Evolutionary conservation across 2,329 filamentous ascomycete species (phyloP).

Genomic region (Pleoardoris graminearum): DNA sequence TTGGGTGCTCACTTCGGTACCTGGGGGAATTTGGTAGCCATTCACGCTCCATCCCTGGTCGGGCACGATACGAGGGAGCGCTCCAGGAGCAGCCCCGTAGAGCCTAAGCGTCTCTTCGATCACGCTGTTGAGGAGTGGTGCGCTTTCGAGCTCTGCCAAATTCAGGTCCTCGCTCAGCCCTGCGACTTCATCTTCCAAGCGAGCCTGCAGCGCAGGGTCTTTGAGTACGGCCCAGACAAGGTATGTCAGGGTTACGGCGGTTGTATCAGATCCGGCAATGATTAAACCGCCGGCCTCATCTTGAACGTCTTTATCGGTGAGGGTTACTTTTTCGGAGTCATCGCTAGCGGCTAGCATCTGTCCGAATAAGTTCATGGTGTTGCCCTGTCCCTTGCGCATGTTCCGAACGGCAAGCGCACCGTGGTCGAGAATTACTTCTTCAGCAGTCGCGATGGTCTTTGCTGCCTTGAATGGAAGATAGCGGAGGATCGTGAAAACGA

Average conservation of each 20-base stretch:
- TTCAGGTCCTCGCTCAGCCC: constrained; percentile 18
- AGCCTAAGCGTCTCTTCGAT: constrained; percentile 47
- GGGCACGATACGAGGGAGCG: constrained; percentile 42
- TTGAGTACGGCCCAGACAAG: constrained; percentile 38
- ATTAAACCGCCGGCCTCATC: constrained; percentile 38
- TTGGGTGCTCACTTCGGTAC: constrained; percentile 43
- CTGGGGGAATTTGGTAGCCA: constrained; percentile 43
- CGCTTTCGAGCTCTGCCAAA: constrained; percentile 28
- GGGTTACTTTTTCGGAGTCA: constrained; percentile 19
- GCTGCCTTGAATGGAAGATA: constrained; percentile 10
- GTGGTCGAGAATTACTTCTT: constrained; percentile 16
- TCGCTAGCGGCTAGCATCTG: constrained; percentile 27
- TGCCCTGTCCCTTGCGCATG: constrained; percentile 21
- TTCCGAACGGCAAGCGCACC: constrained; percentile 20
- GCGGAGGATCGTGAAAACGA: constrained; percentile 24
- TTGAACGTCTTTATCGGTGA: constrained; percentile 31
- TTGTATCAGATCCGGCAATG: constrained; percentile 42
- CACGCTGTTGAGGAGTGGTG: constrained; percentile 40
- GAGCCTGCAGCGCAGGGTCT: constrained; percentile 19
- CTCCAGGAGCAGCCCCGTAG: constrained; percentile 41
- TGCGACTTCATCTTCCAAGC: constrained; percentile 28
- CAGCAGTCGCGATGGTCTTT: constrained; percentile 14
- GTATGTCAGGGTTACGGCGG: constrained; percentile 39
- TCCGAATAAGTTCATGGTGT: constrained; percentile 29
- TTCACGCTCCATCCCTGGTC: constrained; percentile 34